Evolutionary conservation across 805 yeast genomes (phyloP), one percentile per base, ranked within the genome.

Genomic region (Candida adriatica): DNA sequence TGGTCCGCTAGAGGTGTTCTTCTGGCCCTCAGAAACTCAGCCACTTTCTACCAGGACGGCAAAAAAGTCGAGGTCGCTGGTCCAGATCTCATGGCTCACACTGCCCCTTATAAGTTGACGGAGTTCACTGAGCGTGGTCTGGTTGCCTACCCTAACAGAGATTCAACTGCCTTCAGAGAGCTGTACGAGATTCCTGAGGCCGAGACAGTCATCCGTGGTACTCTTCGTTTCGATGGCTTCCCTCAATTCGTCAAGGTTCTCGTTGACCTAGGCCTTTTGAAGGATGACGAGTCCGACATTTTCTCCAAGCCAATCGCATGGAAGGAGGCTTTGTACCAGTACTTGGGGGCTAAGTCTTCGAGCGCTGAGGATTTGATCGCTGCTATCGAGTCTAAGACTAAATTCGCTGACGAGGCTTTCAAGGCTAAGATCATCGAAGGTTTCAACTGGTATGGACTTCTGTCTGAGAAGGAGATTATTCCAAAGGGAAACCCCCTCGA

Each of bases 1-100:
- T 92, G 98, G 98, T 86, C 96, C 19, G 88, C 97, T 22, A 79
- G 98, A 64, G 98, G 98, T 64, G 97, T 92, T 25, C 66, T 92
- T 55, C 73, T 92, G 53, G 98, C 98, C 13, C 73, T 92, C 57
- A 81, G 95, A 73, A 94, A 92, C 70, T 66, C 81, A 41, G 98
- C 97, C 43, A 77, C 76, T 50, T 90, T 77, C 70, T 90, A 79
- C 75, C 66, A 80, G 63, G 79, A 86, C 55, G 96, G 96, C 54
- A 61, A 85, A 56, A 62, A 85, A 46, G 95, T 71, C 38, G 72
- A 76, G 28, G 79, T 92, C 53, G 68, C 73, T 37, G 86, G 95
- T 30, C 92, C 84, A 61, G 96, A 86, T 48, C 73, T 92, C 60
- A 92, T 92, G 98, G 80, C 82, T 46, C 68, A 92, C 47, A 96